Percentiles rank a stretch among this genome's conserved stretches.
Conservation (phyloP, 73 alveolate species). For the Paraurostyla sp. region DNA sequence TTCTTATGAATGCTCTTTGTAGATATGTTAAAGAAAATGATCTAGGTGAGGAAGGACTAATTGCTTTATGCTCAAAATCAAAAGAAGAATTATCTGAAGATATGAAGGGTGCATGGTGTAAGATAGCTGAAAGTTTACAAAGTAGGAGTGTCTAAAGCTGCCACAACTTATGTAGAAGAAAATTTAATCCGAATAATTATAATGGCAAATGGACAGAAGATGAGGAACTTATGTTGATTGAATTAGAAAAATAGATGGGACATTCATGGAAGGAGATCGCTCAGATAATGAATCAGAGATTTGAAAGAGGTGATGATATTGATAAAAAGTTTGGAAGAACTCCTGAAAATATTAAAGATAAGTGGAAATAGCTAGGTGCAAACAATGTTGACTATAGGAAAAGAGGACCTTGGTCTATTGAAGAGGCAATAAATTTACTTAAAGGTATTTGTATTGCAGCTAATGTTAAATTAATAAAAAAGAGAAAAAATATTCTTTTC, state of each 20-base stretch:
- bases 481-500: not conserved
- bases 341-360: slow-evolving; percentile 73
- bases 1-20: slow-evolving; percentile 53
- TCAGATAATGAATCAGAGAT: slow-evolving; percentile 6
- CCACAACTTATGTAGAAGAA: slow-evolving; percentile 71
- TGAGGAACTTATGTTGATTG: slow-evolving; percentile 60
- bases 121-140: slow-evolving; percentile 68
- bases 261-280: slow-evolving; percentile 71
- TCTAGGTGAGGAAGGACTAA: slow-evolving; percentile 40
- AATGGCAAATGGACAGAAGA: slow-evolving; percentile 75
- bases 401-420: slow-evolving; percentile 62
- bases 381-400: slow-evolving; percentile 17
- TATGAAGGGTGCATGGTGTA: slow-evolving; percentile 72
- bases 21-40: slow-evolving; percentile 1
- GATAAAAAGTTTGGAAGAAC: slow-evolving; percentile 64
- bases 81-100: slow-evolving; percentile 24
- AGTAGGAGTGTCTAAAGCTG: slow-evolving; percentile 62
- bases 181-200: slow-evolving; percentile 71
- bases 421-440: slow-evolving; percentile 48
- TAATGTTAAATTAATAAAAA: slow-evolving; percentile 28
- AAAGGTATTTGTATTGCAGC: slow-evolving; percentile 2
- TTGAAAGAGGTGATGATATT: not conserved
- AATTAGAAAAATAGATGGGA: slow-evolving; percentile 59
- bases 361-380: slow-evolving; percentile 76
- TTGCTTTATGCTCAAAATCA: slow-evolving; percentile 39